phyloP scores from a whole-genome alignment of 2,329 filamentous ascomycete species.

The Cercospora sesami region DNA sequence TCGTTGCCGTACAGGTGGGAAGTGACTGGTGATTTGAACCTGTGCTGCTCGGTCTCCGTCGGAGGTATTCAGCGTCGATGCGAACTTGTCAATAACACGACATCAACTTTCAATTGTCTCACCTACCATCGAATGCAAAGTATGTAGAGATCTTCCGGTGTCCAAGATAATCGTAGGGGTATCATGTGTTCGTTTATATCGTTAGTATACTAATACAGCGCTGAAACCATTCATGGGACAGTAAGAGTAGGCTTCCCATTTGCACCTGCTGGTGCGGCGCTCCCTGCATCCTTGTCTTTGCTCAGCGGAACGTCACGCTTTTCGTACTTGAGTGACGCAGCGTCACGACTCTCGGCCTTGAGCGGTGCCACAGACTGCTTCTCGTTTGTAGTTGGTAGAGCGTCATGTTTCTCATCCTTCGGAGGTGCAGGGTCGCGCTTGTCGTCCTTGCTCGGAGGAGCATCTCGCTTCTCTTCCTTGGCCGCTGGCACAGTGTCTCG shows the following conservation, averaged over 20 bases:
- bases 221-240: background rate
- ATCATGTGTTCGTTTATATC: background rate
- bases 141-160: background rate
- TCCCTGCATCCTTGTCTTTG: conserved; percentile 1
- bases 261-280: background rate
- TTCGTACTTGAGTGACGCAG: background rate
- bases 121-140: background rate
- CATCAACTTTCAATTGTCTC: background rate
- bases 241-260: background rate
- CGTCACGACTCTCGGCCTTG: background rate
- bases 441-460: background rate
- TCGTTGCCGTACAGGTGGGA: background rate
- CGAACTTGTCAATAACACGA: background rate
- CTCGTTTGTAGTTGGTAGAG: background rate
- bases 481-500: background rate
- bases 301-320: background rate
- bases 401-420: background rate
- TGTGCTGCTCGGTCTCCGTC: background rate
- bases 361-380: background rate
- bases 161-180: background rate
- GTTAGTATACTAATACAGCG: background rate
- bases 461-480: background rate
- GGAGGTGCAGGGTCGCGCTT: background rate
- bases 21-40: background rate
- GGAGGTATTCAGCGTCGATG: background rate